Base-by-base conservation (phyloP, 495 filamentous ascomycete genomes). In the Penicillium bovifimosum region DNA sequence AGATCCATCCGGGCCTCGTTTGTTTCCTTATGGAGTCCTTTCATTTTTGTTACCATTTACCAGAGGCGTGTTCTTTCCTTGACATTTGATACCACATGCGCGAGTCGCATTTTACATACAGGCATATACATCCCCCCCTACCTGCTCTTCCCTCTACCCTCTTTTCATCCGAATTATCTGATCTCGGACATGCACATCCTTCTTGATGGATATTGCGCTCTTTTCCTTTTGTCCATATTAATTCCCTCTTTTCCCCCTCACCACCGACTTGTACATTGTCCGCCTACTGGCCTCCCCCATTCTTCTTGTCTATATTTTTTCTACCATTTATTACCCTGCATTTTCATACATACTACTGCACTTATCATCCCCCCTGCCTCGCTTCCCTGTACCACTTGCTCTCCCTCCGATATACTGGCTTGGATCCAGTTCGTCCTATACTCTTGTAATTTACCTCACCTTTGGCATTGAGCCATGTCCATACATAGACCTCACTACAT, bases 1-100 rank as follows among this genome's bases (percentile, higher is more conserved):
- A 74, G 69, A 72, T 69, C 59, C 60, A 64, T 61, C 56, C 57
- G 69, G 46, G 70, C 70, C 69, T 74, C 59, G 71, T 63, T 67
- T 63, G 2, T 52, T 56, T 55, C 54, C 47, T 48, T 42, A 52
- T 42, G 60, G 57, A 59, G 55, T 64, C 52, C 50, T 63, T 62
- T 64, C 60, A 50, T 56, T 64, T 48, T 59, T 55, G 50, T 38
- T 20, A 27, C 20, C 55, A 36, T 60, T 59, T 51, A 42, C 40
- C 36, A 28, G 49, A 36, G 54, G 58, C 60, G 58, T 64, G 47
- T 41, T 51, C 54, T 59, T 52, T 51, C 41, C 43, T 54, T 57
- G 51, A 36, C 34, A 43, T 54, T 62, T 66, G 63, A 68, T 67
- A 67, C 64, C 67, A 64, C 55, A 51, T 58, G 71, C 67, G 71